Evolutionary conservation across 768 basidiomycete genomes (phyloP), one percentile per base, ranked within the genome.

Genomic region (Rhodotorula taiwanensis): DNA sequence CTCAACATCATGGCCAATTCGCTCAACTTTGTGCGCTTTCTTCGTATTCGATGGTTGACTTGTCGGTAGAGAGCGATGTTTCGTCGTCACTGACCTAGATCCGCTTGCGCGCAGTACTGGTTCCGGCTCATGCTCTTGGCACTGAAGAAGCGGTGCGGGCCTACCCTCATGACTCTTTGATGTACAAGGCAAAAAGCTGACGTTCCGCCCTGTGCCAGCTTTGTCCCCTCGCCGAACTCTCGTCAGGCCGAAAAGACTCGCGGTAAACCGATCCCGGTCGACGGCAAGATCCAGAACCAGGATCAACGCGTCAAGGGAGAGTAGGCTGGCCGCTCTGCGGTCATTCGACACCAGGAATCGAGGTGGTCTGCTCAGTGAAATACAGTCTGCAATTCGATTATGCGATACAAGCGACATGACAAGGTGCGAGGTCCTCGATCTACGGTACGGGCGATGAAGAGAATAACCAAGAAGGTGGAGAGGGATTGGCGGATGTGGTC

Each of bases 51-150:
- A 4, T 33, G 16, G 5, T 30, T n/a, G 4, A 15, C 21, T 11
- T 11, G 15, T 25, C 31, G n/a, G n/a, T n/a, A n/a, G n/a, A n/a
- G n/a, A n/a, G n/a, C n/a, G n/a, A n/a, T n/a, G n/a, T n/a, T n/a
- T n/a, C n/a, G n/a, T n/a, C n/a, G n/a, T n/a, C n/a, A n/a, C n/a
- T n/a, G n/a, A n/a, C n/a, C n/a, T n/a, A n/a, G n/a, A n/a, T n/a
- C n/a, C 21, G 11, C 5, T 5, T 5, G 2, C 8, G 8, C 27
- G 16, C 47, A 57, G 55, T 57, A 44, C 48, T 70, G 68, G 68
- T 70, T 70, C 68, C 33, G 60, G 27, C 49, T 64, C 8, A 70
- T 70, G 68, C 21, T 70, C 21, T 34, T 60, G 23, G 68, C 68
- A 16, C 58, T 70, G 0, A 25, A 34, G 9, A 66, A 66, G 47